Conservation (phyloP, 2,329 filamentous ascomycete genomes). For the Colletotrichum chlorophyti region DNA sequence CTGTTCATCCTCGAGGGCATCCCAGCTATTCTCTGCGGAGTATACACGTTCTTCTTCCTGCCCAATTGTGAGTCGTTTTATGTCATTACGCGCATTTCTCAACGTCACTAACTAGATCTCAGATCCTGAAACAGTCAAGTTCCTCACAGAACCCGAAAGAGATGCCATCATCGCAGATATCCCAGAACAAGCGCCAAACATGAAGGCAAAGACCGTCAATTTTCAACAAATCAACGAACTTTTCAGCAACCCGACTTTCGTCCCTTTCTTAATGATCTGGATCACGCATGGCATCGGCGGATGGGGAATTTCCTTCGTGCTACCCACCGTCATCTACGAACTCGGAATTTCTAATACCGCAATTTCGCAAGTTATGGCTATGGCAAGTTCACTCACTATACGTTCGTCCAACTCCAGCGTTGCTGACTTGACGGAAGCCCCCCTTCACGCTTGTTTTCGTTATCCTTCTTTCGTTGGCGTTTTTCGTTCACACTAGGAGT, state of each 20-base stretch:
- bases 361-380: slow-evolving; percentile 37
- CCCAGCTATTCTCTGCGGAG: slow-evolving; percentile 33
- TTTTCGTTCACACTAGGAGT: slow-evolving; percentile 31
- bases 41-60: slow-evolving; percentile 34
- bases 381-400: slow-evolving; percentile 19
- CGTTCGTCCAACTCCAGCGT: background rate
- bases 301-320: slow-evolving; percentile 36
- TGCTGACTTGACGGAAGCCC: slow-evolving; percentile 1
- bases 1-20: slow-evolving; percentile 37
- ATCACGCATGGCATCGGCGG: slow-evolving; percentile 37
- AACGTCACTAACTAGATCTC: background rate
- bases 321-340: slow-evolving; percentile 38
- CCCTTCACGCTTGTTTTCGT: slow-evolving; percentile 34
- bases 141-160: slow-evolving; percentile 32
- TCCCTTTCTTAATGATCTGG: slow-evolving; percentile 36
- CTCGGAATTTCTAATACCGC: slow-evolving; percentile 36
- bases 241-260: slow-evolving; percentile 31
- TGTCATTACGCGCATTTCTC: background rate
- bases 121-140: slow-evolving; percentile 34
- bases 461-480: slow-evolving; percentile 33
- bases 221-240: slow-evolving; percentile 31
- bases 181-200: slow-evolving; percentile 32
- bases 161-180: slow-evolving; percentile 32
- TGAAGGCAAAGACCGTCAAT: slow-evolving; percentile 32
- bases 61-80: slow-evolving; percentile 31